Conservation (phyloP, 495 filamentous ascomycete species). For the Podospora conica region DNA sequence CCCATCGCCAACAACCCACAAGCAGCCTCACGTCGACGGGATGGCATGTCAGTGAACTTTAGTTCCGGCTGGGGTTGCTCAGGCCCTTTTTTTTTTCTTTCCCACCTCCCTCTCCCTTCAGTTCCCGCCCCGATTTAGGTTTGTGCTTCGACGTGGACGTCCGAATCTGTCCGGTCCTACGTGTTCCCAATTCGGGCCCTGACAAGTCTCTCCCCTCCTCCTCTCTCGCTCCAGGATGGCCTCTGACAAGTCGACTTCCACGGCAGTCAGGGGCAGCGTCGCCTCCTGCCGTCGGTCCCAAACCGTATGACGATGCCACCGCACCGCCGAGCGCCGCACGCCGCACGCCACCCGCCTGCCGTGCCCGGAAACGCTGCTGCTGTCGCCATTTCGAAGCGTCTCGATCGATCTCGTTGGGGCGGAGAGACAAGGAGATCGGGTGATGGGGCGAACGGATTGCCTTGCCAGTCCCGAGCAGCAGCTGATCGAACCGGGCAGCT, state of each 20-base stretch:
- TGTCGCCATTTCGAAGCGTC: neutral
- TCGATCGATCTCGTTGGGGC: constrained; percentile 14
- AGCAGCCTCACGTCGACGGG: neutral
- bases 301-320: constrained; percentile 11
- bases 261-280: constrained; percentile 18
- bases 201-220: neutral
- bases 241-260: constrained; percentile 14
- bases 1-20: neutral
- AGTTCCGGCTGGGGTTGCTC: constrained; percentile 23
- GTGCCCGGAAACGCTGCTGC: constrained; percentile 11
- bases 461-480: neutral
- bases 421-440: neutral
- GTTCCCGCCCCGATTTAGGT: constrained; percentile 16
- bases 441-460: neutral
- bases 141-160: constrained; percentile 17
- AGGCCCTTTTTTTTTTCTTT: neutral
- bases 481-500: neutral
- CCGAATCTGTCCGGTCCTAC: constrained; percentile 30
- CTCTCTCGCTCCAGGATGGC: constrained; percentile 4
- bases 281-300: constrained; percentile 12
- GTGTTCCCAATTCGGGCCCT: constrained; percentile 21
- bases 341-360: constrained; percentile 4
- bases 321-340: constrained; percentile 16
- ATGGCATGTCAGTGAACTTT: constrained; percentile 12
- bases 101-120: neutral